These are phyloP conservation scores for Lobosporangium transversale DNA, from an alignment of 192 early-diverging fungal species.

Conservation along the genomic window DNA sequence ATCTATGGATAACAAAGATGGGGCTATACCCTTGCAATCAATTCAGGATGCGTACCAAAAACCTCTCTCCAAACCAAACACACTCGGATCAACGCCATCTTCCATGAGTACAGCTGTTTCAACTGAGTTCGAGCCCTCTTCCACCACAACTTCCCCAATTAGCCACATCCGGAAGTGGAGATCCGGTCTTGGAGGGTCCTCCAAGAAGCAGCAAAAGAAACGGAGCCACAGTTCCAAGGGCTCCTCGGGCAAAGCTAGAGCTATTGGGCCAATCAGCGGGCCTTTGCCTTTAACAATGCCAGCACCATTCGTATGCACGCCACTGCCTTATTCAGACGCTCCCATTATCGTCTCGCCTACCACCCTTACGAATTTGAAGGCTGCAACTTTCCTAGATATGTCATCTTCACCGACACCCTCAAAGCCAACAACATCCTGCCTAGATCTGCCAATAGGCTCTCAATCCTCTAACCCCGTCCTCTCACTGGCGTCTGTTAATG, in stretches of 20 bases:
- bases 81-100: constrained; percentile 9
- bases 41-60: constrained; percentile 1
- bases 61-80: background rate
- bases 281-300: constrained; percentile 38
- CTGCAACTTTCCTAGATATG: background rate
- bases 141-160: constrained; percentile 18
- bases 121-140: background rate
- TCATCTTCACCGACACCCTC: constrained; percentile 13
- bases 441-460: constrained; percentile 10
- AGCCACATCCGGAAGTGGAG: constrained; percentile 44
- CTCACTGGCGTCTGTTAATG: background rate
- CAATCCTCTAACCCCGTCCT: background rate
- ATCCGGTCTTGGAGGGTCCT: constrained; percentile 17
- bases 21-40: background rate
- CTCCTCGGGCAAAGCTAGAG: constrained; percentile 10
- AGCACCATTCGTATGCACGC: constrained; percentile 44
- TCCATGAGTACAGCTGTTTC: constrained; percentile 1
- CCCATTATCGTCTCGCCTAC: constrained; percentile 1
- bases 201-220: constrained; percentile 15
- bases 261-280: constrained; percentile 41
- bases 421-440: constrained; percentile 28
- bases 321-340: constrained; percentile 36
- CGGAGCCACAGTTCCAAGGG: background rate
- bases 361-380: background rate
- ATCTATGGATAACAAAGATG: background rate